These are phyloP conservation scores for Fusarium sp. DNA, from an alignment of 2,329 filamentous ascomycete species.

Conservation along the genomic window DNA sequence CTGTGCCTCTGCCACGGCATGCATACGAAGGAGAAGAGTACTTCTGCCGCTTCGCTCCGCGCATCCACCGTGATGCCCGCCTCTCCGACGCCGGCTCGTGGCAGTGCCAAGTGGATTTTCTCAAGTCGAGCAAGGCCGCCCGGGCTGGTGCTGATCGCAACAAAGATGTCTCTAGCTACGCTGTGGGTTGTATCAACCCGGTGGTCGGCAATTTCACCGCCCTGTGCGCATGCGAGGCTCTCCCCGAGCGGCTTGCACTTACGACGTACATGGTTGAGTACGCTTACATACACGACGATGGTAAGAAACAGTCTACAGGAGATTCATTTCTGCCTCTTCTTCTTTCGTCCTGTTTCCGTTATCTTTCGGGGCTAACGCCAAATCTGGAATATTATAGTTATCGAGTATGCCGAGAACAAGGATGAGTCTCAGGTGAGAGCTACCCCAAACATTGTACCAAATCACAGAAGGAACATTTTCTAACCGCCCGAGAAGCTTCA, in stretches of 20 bases:
- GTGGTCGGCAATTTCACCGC: neutral
- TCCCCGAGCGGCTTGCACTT: conserved; percentile 1
- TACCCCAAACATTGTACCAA: no score
- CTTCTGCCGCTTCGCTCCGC: neutral
- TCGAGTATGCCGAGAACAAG: conserved; percentile 4
- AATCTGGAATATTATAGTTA: neutral
- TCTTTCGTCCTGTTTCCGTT: no score
- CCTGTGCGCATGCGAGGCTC: neutral
- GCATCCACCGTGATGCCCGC: neutral
- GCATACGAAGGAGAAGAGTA: neutral
- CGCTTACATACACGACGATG: neutral
- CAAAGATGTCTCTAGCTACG: neutral
- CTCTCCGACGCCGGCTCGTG: conserved; percentile 2
- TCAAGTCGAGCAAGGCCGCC: neutral
- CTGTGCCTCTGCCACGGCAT: neutral
- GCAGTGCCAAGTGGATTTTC: conserved; percentile 2
- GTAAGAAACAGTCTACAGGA: neutral
- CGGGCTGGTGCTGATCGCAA: neutral
- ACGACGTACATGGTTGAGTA: conserved; percentile 5
- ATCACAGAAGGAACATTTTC: neutral
- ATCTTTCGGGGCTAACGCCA: neutral
- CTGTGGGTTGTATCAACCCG: neutral
- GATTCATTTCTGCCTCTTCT: no score
- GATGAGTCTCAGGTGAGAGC: neutral
- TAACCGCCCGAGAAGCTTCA: neutral